Base-by-base conservation (phyloP, 306 rosid genomes). In the Erythrophleum fordii region DNA sequence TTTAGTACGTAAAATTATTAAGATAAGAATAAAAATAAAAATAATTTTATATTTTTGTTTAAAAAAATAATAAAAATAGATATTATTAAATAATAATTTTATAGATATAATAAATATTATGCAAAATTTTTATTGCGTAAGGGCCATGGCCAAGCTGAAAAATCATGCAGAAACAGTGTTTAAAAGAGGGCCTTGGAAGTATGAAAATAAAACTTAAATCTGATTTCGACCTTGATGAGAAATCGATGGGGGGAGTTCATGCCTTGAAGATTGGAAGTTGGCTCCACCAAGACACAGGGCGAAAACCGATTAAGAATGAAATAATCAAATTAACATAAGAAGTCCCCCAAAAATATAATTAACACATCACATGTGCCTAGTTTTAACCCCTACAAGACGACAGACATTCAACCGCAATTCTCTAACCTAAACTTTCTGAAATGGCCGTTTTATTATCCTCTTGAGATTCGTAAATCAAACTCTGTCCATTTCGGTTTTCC, bases 341-440 rank as follows among this genome's bases (percentile, higher is more conserved):
- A 11, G 4, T 4, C 4, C 4, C n/a, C 12, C 0, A 6, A 16
- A 6, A 64, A 31, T 8, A 25, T 64, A 11, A 34, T 18, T 35
- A 64, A 2, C 44, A 31, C 46, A 20, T 66, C 71, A 66, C 71
- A 66, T 66, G 71, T 35, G 49, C 49, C 51, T 66, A 25, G 72
- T 20, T 37, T 35, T 5, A 20, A 13, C 13, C 17, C 51, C 13
- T 9, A 28, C 34, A 45, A 51, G 29, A 69, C 18, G 82, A 82
- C 90, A 88, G 86, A 81, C 88, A 85, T 88, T 65, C 89, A 79
- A 69, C 88, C 87, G 73, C 84, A 81, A 49, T 86, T 83, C 80
- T 65, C 86, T 83, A 87, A n/a, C 52, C 26, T 35, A 35, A 84
- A 86, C 82, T 78, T 18, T 10, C 60, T 14, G 3, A 31, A 31